A percentile compares a stretch with the other conserved stretches of the same genome.
Conservation (phyloP, 495 filamentous ascomycete species). For the Neurospora sp. region DNA sequence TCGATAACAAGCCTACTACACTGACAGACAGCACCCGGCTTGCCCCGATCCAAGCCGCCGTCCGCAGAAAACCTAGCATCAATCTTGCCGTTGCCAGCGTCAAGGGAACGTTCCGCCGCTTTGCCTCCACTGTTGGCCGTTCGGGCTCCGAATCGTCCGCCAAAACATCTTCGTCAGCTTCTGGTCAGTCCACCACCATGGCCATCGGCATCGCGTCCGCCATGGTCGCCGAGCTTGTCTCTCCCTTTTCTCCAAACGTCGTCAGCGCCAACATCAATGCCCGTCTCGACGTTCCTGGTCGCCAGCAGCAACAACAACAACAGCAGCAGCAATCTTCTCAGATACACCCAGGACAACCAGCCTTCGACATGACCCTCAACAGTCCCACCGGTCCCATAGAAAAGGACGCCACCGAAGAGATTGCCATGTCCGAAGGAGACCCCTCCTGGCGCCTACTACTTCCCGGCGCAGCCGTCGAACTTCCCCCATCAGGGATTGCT, state of each 20-base stretch:
- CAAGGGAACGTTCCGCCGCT: slow-evolving; percentile 13
- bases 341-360: background rate
- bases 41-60: background rate
- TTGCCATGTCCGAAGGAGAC: too few species aligned
- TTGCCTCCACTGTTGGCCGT: slow-evolving; percentile 21
- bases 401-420: background rate
- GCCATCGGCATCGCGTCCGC: slow-evolving; percentile 16
- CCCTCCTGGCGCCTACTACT: background rate
- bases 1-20: slow-evolving; percentile 1
- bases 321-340: background rate
- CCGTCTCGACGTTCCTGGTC: background rate
- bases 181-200: slow-evolving; percentile 4
- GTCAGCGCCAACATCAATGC: slow-evolving; percentile 2
- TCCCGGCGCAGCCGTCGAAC: background rate
- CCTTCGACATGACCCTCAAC: background rate
- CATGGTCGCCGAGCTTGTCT: slow-evolving; percentile 16
- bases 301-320: background rate
- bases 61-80: slow-evolving; percentile 19
- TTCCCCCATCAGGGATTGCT: background rate
- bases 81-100: slow-evolving; percentile 16
- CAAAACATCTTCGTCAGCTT: background rate
- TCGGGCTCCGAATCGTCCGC: slow-evolving; percentile 4
- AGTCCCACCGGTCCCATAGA: background rate
- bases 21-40: background rate
- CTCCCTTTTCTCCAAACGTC: slow-evolving; percentile 12